Conservation (phyloP, 1,139 yeast genomes). For the Magnusiomyces tetraspermus region DNA sequence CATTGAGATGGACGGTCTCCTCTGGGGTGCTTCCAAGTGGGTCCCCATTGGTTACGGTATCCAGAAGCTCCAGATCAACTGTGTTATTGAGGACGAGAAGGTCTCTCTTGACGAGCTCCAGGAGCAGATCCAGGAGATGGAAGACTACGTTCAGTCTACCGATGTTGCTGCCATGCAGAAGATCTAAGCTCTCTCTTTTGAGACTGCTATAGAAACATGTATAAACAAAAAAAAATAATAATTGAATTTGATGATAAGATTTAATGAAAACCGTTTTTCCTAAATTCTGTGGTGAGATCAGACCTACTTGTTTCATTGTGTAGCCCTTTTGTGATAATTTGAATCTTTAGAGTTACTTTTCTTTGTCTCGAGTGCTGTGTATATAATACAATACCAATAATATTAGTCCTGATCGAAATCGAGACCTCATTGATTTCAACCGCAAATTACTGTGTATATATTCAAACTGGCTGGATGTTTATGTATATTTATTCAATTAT, state of each 20-base stretch:
- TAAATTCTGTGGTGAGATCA: too few species aligned
- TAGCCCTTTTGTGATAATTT: neutral
- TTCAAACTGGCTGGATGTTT: too few species aligned
- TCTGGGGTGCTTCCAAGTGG: constrained; percentile 97
- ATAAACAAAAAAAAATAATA: neutral
- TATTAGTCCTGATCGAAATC: too few species aligned
- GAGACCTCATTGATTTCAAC: too few species aligned
- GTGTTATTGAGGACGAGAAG: constrained; percentile 94
- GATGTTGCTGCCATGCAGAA: constrained; percentile 98
- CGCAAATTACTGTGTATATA: too few species aligned
- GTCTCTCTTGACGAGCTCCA: constrained; percentile 90
- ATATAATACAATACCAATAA: neutral
- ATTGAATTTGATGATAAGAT: neutral
- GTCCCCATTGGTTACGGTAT: constrained; percentile 99
- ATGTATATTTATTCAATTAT: too few species aligned
- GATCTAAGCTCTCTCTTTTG: constrained; percentile 46
- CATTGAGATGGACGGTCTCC: constrained; percentile 82
- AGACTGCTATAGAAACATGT: neutral
- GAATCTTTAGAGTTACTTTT: neutral
- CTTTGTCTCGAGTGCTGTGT: neutral
- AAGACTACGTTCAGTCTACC: constrained; percentile 98
- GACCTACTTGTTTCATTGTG: neutral
- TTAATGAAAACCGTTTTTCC: neutral
- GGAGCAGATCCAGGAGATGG: constrained; percentile 79
- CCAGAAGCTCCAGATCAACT: constrained; percentile 97